phyloP scores from a whole-genome alignment of 495 filamentous ascomycete genomes.

The Podospora anserina region DNA sequence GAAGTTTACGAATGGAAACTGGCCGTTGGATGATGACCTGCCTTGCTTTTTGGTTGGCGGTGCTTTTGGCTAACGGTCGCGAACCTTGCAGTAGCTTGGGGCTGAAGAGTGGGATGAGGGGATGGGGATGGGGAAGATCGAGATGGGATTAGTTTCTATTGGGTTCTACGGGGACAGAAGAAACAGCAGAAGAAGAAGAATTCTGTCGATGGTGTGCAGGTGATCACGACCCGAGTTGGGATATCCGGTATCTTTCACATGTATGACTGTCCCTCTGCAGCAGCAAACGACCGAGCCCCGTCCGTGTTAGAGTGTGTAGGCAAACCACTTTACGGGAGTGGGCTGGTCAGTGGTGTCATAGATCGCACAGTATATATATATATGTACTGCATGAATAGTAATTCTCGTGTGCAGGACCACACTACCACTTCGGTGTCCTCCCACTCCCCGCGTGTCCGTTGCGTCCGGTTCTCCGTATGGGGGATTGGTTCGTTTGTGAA shows the following conservation, averaged over 20 bases:
- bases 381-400: not conserved
- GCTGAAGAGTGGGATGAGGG: not conserved
- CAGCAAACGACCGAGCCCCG: too few relatives aligned
- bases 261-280: too few relatives aligned
- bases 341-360: not conserved
- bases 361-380: not conserved
- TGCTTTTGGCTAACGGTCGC: not conserved
- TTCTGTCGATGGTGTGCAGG: not conserved
- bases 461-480: conserved; percentile 1
- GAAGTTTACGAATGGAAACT: not conserved
- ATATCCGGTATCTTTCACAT: not conserved
- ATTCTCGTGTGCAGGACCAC: not conserved
- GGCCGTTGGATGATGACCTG: not conserved
- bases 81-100: too few relatives aligned
- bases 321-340: too few relatives aligned
- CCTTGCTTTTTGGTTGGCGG: not conserved
- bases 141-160: not conserved
- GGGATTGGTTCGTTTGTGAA: not conserved
- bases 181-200: too few relatives aligned
- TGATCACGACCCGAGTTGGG: not conserved
- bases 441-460: conserved; percentile 11
- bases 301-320: too few relatives aligned
- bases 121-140: not conserved
- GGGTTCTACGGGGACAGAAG: not conserved
- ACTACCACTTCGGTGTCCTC: not conserved